Evolutionary conservation across 192 early-diverging fungal genomes (phyloP), one percentile per base, ranked within the genome.

Genomic region (Coemansia sp.): DNA sequence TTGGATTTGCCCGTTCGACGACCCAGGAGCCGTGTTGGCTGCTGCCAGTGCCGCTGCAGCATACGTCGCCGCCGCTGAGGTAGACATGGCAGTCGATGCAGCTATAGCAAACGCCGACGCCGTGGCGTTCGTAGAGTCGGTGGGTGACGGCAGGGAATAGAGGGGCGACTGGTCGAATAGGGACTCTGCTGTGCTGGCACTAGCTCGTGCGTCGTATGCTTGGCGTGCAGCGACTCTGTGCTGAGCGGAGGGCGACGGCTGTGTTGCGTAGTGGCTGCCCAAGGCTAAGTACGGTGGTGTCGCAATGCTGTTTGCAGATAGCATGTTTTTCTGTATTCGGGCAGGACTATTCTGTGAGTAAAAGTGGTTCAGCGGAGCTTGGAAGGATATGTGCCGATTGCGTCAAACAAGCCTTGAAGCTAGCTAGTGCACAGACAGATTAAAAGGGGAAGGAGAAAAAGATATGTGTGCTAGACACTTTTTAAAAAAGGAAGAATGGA

Each of bases 41-140:
- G 69, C 35, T 26, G 62, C 62, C 50, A 70, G 62, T 40, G 69
- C 69, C 30, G 69, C 61, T 50, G 69, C 62, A n/a, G 58, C 58
- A 59, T 53, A 17, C 16, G 64, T 46, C 16, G 72, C 61, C 11
- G 66, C 40, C 19, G 66, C 40, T 33, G 60, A 62, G 13, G 63
- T 46, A 4, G 72, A 28, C 61, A 64, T 59, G 33, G 64, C 58
- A 32, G 60, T 53, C 8, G 70, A 21, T 30, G 28, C 62, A n/a
- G 61, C 80, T 61, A 77, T 37, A 43, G 72, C 80, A 70, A 77
- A 77, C 64, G 72, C 80, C 43, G 80, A 74, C 14, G 77, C 64
- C 2, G 76, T 57, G 11, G 72, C 65, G 5, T 43, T 50, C 4
- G 69, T 67, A 0, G 64, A 32, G 28, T 67, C 50, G 40, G 40